A percentile compares a stretch with the other conserved stretches of the same genome.
phyloP scores from a whole-genome alignment of 441 rosid genomes.

The Bocquillonia castaneifolia region DNA sequence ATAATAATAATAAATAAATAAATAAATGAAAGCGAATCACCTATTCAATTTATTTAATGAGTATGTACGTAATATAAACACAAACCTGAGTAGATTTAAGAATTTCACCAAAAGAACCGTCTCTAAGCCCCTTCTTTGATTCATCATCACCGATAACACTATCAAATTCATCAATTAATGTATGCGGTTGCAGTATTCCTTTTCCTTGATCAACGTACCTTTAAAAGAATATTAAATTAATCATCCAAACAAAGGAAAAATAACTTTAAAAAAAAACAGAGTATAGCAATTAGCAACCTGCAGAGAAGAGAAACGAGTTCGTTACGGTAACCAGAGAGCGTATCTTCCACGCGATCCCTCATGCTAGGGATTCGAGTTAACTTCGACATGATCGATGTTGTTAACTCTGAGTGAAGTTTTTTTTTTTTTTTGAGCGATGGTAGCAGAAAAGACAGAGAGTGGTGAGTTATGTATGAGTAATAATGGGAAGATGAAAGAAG shows the following conservation, averaged over 20 bases:
- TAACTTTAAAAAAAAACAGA: not conserved
- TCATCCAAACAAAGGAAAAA: no score
- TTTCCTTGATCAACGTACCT: conserved; percentile 95
- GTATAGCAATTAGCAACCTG: conserved; percentile 40
- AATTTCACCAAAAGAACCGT: conserved; percentile 74
- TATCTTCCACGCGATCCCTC: conserved; percentile 80
- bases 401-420: no score
- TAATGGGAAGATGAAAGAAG: no score
- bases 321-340: conserved; percentile 79
- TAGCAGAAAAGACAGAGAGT: no score
- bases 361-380: conserved; percentile 61
- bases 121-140: conserved; percentile 37
- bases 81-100: conserved; percentile 74
- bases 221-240: no score
- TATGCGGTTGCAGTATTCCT: conserved; percentile 84
- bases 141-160: conserved; percentile 49
- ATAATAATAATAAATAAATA: no score
- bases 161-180: conserved; percentile 77
- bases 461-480: no score
- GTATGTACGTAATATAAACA: no score
- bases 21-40: no score
- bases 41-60: no score
- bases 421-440: no score
- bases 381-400: no score
- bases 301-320: conserved; percentile 88